Percentiles rank a stretch among this genome's conserved stretches.
These are phyloP conservation scores for Tuber aestivum DNA, from an alignment of 495 filamentous ascomycete species.

Conservation along the genomic window DNA sequence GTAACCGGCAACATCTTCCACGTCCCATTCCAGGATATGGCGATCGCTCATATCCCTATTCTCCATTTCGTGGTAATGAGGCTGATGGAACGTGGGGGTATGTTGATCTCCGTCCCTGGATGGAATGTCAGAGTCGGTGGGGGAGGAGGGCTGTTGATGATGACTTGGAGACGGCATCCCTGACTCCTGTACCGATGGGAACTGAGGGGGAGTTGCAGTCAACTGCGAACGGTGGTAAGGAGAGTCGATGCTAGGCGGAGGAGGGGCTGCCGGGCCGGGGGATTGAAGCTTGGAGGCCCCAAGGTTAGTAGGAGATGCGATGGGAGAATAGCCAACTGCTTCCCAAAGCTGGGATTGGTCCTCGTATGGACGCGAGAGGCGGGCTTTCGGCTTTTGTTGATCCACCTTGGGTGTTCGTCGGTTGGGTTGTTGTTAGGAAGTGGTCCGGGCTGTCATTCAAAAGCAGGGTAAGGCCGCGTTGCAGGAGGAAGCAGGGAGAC, in stretches of 20 bases:
- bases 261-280: constrained; percentile 26
- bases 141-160: constrained; percentile 25
- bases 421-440: background rate
- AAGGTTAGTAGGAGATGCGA: constrained; percentile 23
- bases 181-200: constrained; percentile 27
- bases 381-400: constrained; percentile 31
- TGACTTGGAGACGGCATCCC: constrained; percentile 36
- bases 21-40: constrained; percentile 75
- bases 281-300: constrained; percentile 18
- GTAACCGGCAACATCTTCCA: constrained; percentile 82
- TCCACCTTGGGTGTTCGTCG: constrained; percentile 27
- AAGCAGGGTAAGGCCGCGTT: constrained; percentile 3
- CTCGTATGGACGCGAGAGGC: constrained; percentile 35
- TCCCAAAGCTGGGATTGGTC: constrained; percentile 31
- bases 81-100: constrained; percentile 31
- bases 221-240: constrained; percentile 10
- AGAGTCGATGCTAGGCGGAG: constrained; percentile 20
- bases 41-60: constrained; percentile 33
- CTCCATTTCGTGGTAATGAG: constrained; percentile 2
- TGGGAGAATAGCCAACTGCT: constrained; percentile 33
- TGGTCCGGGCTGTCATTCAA: background rate
- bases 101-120: constrained; percentile 33
- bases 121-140: constrained; percentile 31
- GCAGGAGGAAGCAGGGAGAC: constrained; percentile 18
- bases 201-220: constrained; percentile 17